Evolutionary conservation across 768 basidiomycete species (phyloP).

Genomic region (Mrakia frigida): DNA sequence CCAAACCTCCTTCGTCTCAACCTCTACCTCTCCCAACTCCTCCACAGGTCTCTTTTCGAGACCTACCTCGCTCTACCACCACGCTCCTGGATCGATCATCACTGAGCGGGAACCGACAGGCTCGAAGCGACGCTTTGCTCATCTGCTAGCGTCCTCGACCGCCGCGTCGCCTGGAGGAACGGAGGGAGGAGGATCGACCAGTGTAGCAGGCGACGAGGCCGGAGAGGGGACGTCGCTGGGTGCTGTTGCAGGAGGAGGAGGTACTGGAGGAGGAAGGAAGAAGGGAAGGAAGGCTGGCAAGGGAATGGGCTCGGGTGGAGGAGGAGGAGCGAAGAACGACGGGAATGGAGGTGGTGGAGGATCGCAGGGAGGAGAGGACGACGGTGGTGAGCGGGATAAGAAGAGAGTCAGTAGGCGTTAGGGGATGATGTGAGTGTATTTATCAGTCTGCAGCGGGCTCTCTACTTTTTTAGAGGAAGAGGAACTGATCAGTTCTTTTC

Average conservation of each 20-base stretch:
- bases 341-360: not conserved
- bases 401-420: slow-evolving; percentile 15
- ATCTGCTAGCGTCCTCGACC: not conserved
- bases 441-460: not conserved
- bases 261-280: not conserved
- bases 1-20: not conserved
- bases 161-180: not conserved
- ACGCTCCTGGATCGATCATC: slow-evolving; percentile 1
- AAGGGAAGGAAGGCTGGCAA: not conserved
- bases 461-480: not conserved
- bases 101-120: slow-evolving; percentile 16
- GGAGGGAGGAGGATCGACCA: not conserved
- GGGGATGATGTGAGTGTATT: not conserved
- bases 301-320: not conserved
- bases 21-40: not conserved
- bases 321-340: not conserved
- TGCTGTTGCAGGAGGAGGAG: not conserved
- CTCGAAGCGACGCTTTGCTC: slow-evolving; percentile 18
- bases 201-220: not conserved
- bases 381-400: slow-evolving; percentile 19
- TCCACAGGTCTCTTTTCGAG: not conserved
- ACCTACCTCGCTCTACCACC: not conserved
- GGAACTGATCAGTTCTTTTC: not conserved
- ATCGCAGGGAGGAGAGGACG: not conserved
- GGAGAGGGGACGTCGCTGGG: not conserved